Base-by-base conservation (phyloP, 352 stramenopile genomes). In the Sclerospora graminicola region DNA sequence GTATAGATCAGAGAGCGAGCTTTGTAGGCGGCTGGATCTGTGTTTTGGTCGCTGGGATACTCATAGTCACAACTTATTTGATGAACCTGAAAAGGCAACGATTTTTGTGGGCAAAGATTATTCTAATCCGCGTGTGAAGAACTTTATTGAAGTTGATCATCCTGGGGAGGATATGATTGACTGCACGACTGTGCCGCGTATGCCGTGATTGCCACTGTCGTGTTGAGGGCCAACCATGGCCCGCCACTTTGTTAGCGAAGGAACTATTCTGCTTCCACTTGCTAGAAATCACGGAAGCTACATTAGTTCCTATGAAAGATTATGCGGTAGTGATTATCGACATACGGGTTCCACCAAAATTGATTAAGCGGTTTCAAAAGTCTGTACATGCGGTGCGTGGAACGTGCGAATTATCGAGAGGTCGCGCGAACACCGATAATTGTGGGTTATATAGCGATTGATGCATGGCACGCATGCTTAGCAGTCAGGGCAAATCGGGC, bases 21-120 rank as follows among this genome's bases (percentile, higher is more conserved):
- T 96, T 95, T 48, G 82, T 95, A 11, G 87, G 87, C n/a, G 88
- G 88, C 57, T 96, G 16, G 88, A 97, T 50, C 47, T 97, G 0
- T 89, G 79, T 56, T 94, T 92, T 58, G 84, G 88, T 19, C 76
- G 88, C 4, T 96, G 69, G 66, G 85, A 96, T 47, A 91, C 70
- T 4, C 34, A 60, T 8, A 48, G 53, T 7, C 82, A 93, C 37
- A 47, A 53, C 23, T 40, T 93, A 21, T 88, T 88, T 57, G 82
- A 93, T 21, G 55, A 82, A 5, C 47, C 63, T 32, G 55, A 34
- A 7, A 51, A 64, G 8, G 55, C 46, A 4, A 81, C 66, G 1
- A 67, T 82, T 36, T 90, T 88, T 35, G 60, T n/a, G n/a, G n/a
- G n/a, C n/a, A n/a, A n/a, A n/a, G n/a, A n/a, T n/a, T n/a, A n/a